These are phyloP conservation scores for Tolypocladium sp. DNA, from an alignment of 2,329 filamentous ascomycete genomes.

Conservation along the genomic window DNA sequence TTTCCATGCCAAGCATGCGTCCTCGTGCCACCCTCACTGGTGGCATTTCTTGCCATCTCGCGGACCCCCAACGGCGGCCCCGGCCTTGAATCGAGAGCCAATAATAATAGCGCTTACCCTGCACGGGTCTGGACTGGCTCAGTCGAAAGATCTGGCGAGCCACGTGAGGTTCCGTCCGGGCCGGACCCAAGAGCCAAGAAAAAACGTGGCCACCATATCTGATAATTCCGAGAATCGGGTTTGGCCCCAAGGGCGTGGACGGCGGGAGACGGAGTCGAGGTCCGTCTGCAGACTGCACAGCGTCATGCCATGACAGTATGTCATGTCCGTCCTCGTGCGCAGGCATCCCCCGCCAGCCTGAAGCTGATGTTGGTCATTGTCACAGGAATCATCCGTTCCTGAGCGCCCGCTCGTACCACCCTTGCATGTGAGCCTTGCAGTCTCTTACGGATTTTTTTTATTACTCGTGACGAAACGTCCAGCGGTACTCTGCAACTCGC, in stretches of 20 bases:
- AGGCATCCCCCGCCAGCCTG: not conserved
- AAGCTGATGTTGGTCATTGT: not conserved
- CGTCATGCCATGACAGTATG: not conserved
- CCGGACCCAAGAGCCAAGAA: not conserved
- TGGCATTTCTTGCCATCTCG: too few species aligned
- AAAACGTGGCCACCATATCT: not conserved
- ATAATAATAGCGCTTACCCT: not conserved
- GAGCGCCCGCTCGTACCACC: not conserved
- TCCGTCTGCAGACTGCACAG: not conserved
- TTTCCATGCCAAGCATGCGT: too few species aligned
- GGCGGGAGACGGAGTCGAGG: not conserved
- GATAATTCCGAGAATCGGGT: not conserved
- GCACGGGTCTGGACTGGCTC: not conserved
- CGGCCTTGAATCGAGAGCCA: not conserved
- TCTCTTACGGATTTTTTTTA: not conserved
- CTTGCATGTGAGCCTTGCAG: not conserved
- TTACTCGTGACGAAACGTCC: not conserved
- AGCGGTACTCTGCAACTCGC: not conserved
- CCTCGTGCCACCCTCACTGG: too few species aligned
- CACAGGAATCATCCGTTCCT: not conserved
- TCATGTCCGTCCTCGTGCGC: not conserved
- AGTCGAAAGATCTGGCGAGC: not conserved
- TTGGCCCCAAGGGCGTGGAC: not conserved
- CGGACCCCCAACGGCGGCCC: too few species aligned
- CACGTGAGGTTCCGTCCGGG: not conserved